A percentile compares a stretch with the other conserved stretches of the same genome.
Evolutionary conservation across 192 early-diverging fungal genomes (phyloP).

Genomic region (Rhizoclosmatium globosum): DNA sequence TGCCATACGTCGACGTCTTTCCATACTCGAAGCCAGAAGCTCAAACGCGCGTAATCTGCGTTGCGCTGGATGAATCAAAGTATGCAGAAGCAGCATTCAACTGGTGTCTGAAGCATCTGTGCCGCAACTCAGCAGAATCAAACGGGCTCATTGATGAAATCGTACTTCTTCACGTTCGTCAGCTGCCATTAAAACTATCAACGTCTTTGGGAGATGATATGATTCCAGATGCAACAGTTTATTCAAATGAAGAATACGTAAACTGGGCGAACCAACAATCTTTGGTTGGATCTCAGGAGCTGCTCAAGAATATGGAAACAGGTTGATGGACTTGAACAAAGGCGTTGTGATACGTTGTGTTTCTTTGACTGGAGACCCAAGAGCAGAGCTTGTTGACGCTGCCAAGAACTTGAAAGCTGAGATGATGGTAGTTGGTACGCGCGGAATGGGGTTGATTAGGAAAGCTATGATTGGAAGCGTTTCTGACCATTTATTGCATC

Average conservation of each 20-base stretch:
- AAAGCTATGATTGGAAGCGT: not conserved
- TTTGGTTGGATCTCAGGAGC: not conserved
- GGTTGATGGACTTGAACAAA: not conserved
- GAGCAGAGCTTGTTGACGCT: not conserved
- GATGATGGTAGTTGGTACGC: conserved; percentile 2
- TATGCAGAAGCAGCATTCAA: not conserved
- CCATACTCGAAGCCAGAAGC: not conserved
- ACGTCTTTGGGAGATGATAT: not conserved
- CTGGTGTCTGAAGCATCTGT: not conserved
- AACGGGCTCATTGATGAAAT: not conserved
- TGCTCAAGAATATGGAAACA: conserved; percentile 11
- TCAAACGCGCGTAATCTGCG: not conserved
- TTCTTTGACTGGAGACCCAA: not conserved
- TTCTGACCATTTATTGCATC: not conserved
- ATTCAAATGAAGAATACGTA: not conserved
- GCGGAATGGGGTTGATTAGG: not conserved
- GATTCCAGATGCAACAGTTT: not conserved
- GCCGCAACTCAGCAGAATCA: not conserved
- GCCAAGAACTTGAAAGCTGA: not conserved
- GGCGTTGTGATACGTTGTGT: not conserved
- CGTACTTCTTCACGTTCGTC: not conserved
- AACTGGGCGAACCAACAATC: not conserved
- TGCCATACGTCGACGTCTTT: conserved; percentile 3
- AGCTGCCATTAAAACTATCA: too few species aligned
- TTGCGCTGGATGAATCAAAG: conserved; percentile 6